Conservation (phyloP, 2,329 filamentous ascomycete species). For the Rhynchosporium agropyri region DNA sequence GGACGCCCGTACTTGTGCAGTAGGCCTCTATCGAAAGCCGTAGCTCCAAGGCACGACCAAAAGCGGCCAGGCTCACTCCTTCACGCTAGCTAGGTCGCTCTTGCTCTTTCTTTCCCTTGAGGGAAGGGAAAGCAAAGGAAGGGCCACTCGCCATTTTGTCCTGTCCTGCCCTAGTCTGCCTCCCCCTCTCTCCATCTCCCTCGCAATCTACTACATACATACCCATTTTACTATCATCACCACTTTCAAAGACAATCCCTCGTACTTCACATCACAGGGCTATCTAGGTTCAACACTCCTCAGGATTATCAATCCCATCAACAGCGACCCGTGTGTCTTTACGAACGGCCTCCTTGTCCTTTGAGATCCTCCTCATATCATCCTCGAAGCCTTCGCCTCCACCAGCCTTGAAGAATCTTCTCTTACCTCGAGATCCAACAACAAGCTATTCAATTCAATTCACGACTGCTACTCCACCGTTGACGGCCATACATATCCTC, state of each 20-base stretch:
- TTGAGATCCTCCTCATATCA: slow-evolving; percentile 15
- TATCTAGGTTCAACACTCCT: slow-evolving; percentile 2
- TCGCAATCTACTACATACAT: slow-evolving; percentile 10
- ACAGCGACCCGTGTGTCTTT: slow-evolving; percentile 9
- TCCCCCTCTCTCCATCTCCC: slow-evolving; percentile 18
- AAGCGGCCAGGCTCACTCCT: slow-evolving; percentile 16
- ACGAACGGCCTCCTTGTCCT: slow-evolving; percentile 9
- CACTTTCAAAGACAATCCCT: background rate
- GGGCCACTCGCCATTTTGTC: background rate
- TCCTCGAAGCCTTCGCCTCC: slow-evolving; percentile 21
- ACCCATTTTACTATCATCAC: slow-evolving; percentile 13
- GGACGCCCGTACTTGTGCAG: slow-evolving; percentile 1
- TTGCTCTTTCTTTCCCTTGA: background rate
- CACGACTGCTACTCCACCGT: background rate
- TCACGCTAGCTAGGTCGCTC: background rate
- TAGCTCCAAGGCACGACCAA: slow-evolving; percentile 10
- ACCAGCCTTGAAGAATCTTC: slow-evolving; percentile 25
- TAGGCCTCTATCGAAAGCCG: background rate
- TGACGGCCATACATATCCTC: slow-evolving; percentile 10
- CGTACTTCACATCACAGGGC: background rate
- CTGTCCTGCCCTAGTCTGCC: slow-evolving; percentile 5
- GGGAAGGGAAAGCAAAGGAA: no score
- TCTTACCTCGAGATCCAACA: slow-evolving; percentile 20
- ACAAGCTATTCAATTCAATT: slow-evolving; percentile 4
- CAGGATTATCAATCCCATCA: slow-evolving; percentile 2